These are phyloP conservation scores for Paraphoma sp. DNA, from an alignment of 2,329 filamentous ascomycete species.

Conservation along the genomic window DNA sequence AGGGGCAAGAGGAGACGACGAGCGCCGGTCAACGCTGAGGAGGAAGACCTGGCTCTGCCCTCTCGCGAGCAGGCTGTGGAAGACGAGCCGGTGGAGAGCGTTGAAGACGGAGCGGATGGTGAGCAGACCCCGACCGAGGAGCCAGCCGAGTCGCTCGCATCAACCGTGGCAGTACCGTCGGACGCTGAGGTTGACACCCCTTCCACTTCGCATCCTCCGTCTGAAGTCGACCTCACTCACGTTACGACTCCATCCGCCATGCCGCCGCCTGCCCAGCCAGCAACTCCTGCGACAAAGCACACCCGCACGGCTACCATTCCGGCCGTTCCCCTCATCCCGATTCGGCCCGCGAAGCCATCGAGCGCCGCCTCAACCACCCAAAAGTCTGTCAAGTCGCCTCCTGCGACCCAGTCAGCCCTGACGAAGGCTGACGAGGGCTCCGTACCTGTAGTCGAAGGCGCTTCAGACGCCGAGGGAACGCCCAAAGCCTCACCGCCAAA, in stretches of 20 bases:
- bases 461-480: conserved; percentile 38
- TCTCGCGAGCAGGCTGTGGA: conserved; percentile 49
- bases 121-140: conserved; percentile 51
- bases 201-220: conserved; percentile 64
- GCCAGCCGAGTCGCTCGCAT: conserved; percentile 50
- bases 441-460: conserved; percentile 14
- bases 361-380: conserved; percentile 46
- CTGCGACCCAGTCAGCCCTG: conserved; percentile 19
- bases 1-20: conserved; percentile 54
- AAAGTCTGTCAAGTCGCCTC: conserved; percentile 39
- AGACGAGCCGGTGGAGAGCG: conserved; percentile 9
- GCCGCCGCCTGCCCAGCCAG: conserved; percentile 42
- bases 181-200: conserved; percentile 62
- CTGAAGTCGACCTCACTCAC: conserved; percentile 62
- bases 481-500: conserved; percentile 53
- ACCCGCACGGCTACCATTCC: conserved; percentile 53
- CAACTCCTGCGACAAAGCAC: conserved; percentile 43
- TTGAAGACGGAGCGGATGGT: conserved; percentile 22
- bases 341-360: conserved; percentile 49
- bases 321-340: conserved; percentile 61
- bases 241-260: conserved; percentile 62
- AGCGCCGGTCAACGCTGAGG: conserved; percentile 46
- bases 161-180: conserved; percentile 53
- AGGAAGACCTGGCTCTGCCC: conserved; percentile 58
- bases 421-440: conserved; percentile 13